phyloP scores from a whole-genome alignment of 140 eudicot genomes.

The Stevia rebaudiana region DNA sequence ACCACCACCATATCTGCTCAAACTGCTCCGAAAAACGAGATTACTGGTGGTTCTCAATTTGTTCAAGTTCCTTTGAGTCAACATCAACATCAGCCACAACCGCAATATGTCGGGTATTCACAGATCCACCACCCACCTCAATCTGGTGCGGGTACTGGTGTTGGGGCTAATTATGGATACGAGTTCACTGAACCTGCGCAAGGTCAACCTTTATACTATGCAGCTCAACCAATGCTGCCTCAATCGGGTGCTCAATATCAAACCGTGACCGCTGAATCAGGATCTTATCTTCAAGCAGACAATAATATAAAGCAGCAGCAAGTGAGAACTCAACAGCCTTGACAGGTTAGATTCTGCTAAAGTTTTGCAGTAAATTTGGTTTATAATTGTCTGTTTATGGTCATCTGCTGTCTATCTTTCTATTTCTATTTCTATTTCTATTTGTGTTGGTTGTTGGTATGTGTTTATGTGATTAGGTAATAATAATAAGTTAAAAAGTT shows the following conservation, averaged over 20 bases:
- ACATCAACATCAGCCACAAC: conserved; percentile 53
- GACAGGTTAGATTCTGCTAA: conserved; percentile 38
- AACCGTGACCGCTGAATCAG: conserved; percentile 38
- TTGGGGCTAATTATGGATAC: conserved; percentile 52
- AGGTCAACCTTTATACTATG: conserved; percentile 68
- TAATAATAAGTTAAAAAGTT: conserved; percentile 31
- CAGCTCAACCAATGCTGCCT: conserved; percentile 60
- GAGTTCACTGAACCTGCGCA: conserved; percentile 71
- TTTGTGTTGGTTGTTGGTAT: conserved; percentile 43
- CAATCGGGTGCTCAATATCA: conserved; percentile 62
- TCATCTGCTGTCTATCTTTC: conserved; percentile 21
- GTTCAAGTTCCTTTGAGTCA: conserved; percentile 63
- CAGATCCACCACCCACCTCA: conserved; percentile 78
- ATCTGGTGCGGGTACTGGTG: conserved; percentile 32
- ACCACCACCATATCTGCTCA: conserved; percentile 35
- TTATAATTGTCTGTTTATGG: conserved; percentile 25
- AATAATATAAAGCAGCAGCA: conserved; percentile 43
- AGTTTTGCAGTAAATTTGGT: conserved; percentile 62
- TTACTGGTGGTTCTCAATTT: conserved; percentile 42
- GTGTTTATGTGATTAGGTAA: conserved; percentile 56
- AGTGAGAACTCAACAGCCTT: conserved; percentile 53
- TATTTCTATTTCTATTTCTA: conserved; percentile 19
- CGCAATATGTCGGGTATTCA: conserved; percentile 56
- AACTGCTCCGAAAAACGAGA: conserved; percentile 47
- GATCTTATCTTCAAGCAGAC: conserved; percentile 33